Base-by-base conservation (phyloP, 306 rosid species). In the Hippophae rhamnoides region DNA sequence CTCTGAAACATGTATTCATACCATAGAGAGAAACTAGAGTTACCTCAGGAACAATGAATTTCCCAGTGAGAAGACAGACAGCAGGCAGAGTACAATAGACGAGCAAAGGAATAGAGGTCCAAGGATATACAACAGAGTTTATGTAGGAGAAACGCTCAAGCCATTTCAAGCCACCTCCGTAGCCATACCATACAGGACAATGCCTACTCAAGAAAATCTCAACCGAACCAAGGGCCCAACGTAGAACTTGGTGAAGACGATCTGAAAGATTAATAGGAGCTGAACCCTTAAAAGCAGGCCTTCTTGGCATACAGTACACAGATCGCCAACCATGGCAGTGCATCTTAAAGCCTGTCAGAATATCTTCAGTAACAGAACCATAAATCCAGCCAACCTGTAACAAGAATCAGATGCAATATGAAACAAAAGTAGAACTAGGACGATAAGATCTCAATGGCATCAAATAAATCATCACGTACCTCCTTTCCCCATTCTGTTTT, bases 271-370 rank as follows among this genome's bases (percentile, higher is more conserved):
- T 92, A 55, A 92, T 92, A 47, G 99, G 99, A 58, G 99, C 97
- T 3, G 99, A 93, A 31, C 99, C 99, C 68, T 93, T 93, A 78
- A 93, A 93, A 23, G 99, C 99, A 9, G 99, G 81, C 40, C 74
- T 74, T 66, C 80, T 84, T 11, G 99, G 99, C 58, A 93, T 80
- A 73, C 99, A 93, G 74, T 93, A 93, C 56, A 93, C 97, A 23
- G 99, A 93, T 57, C 94, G 80, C 99, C 99, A 93, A 53, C 99
- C 99, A 62, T 93, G 99, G 74, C 99, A 93, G 51, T 93, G 99
- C 99, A 93, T 93, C 79, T 93, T 93, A 66, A 93, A 93, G 66
- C 99, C 99, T 54, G 97, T 93, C 79, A 93, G 80, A 77, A 93
- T 93, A 75, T 93, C 99, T 72, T 93, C 99, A 6, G 99, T 93